Conservation (phyloP, 208 protist species). For the Phytomonas sp. region DNA sequence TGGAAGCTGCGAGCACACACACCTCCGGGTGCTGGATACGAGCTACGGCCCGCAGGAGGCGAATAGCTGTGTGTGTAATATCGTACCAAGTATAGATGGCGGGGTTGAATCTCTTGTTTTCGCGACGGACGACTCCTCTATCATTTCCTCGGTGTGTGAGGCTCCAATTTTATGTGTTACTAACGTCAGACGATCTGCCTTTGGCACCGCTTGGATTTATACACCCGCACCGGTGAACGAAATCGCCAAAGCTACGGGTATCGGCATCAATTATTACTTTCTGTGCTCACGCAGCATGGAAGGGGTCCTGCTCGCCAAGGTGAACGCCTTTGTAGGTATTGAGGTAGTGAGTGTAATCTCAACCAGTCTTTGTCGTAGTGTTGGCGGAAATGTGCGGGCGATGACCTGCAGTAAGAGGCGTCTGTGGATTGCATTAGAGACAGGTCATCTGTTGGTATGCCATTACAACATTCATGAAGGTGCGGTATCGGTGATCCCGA, state of each 20-base stretch:
- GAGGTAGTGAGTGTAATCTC: constrained; percentile 57
- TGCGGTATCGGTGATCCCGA: constrained; percentile 40
- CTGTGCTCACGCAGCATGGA: constrained; percentile 39
- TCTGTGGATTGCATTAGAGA: constrained; percentile 60
- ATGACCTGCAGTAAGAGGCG: constrained; percentile 51
- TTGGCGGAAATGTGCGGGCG: constrained; percentile 49
- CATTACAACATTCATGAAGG: constrained; percentile 36
- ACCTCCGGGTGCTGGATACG: constrained; percentile 51
- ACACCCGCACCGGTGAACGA: constrained; percentile 48
- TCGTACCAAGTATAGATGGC: constrained; percentile 42
- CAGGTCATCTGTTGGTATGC: constrained; percentile 68
- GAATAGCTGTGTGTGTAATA: constrained; percentile 12
- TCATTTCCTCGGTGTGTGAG: constrained; percentile 43
- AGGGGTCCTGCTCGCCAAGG: constrained; percentile 52
- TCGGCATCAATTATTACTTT: constrained; percentile 58
- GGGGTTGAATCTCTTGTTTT: constrained; percentile 45
- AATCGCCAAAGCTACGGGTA: constrained; percentile 31
- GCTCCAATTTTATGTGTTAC: constrained; percentile 34
- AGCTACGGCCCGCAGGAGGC: constrained; percentile 19
- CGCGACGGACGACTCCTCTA: constrained; percentile 59
- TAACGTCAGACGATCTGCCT: constrained; percentile 16
- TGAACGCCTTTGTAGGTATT: constrained; percentile 52
- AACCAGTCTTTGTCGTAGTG: constrained; percentile 48
- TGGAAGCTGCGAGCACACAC: constrained; percentile 33
- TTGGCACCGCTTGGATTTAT: constrained; percentile 5